Base-by-base conservation (phyloP, 495 filamentous ascomycete genomes). In the Lepraria neglecta region DNA sequence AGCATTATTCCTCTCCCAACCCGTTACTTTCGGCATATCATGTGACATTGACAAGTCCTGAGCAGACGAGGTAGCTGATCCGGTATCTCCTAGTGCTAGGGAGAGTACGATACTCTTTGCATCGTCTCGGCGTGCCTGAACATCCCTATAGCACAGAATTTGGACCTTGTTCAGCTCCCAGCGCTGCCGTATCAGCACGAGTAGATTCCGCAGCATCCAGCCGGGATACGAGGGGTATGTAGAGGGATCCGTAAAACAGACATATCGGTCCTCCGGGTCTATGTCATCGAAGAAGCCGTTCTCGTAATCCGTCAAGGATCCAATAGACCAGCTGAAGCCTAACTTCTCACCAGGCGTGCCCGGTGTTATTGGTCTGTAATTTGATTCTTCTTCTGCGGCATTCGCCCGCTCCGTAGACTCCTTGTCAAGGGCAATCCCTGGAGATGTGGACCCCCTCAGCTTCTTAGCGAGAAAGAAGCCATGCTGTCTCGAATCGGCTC, bases 401-500 rank as follows among this genome's bases (percentile, higher is more conserved):
- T 61, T 55, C 35, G 42, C 57, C 67, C 54, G 58, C 28, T 62
- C 58, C 27, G 56, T 10, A 54, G 35, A 47, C 44, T 61, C 55
- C 9, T 12, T 24, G 19, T 61, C 28, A 24, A 28, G 15, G 11
- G 33, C 52, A 7, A 11, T 21, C 9, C 56, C 58, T 6, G 59
- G 60, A 24, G 51, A 61, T 11, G 38, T 56, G 10, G 44, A 15
- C 5, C 58, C 50, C 51, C 75, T 76, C n/a, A 83, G 65, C 67
- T 82, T 87, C 68, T 92, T 95, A 31, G 88, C 91, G 11, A 98
- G 76, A 71, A 98, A 98, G 75, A 97, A 98, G 11, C 94, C 94
- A 67, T 91, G 85, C 69, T 98, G 90, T 58, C 88, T 80, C 40
- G 79, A 77, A 71, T 97, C 91, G 42, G 86, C 82, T 17, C 76